phyloP scores from a whole-genome alignment of 148 eudicot genomes.

The Bassia scoparia region DNA sequence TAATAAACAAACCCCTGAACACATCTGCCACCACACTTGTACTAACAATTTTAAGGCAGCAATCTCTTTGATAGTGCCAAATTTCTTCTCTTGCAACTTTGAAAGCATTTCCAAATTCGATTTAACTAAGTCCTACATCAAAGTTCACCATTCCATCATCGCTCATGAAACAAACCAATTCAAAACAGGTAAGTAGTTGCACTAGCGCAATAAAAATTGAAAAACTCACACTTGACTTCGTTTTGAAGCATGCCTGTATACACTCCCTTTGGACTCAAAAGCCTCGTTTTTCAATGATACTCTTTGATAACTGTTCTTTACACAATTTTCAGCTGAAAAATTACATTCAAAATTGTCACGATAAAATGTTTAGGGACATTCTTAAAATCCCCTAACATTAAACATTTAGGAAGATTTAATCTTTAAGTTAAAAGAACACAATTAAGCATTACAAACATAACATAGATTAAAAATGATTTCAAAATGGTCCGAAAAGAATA shows the following conservation, averaged over 20 bases:
- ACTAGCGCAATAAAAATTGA: not conserved
- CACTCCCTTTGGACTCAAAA: conserved; percentile 43
- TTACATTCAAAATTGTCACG: too few species aligned
- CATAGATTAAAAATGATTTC: too few species aligned
- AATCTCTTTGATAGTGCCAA: conserved; percentile 80
- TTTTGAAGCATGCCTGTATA: conserved; percentile 47
- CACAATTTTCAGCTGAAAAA: conserved; percentile 50
- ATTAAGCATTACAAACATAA: too few species aligned
- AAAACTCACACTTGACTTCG: conserved; percentile 51
- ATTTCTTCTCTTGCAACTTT: conserved; percentile 57
- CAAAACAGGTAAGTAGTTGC: not conserved
- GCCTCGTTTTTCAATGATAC: conserved; percentile 49
- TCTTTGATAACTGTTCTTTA: conserved; percentile 52
- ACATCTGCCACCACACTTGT: conserved; percentile 4
- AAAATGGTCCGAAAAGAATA: too few species aligned
- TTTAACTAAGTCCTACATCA: conserved; percentile 59
- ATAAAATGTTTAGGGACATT: too few species aligned
- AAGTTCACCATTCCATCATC: not conserved
- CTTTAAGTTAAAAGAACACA: not conserved
- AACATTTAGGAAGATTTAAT: too few species aligned
- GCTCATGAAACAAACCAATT: not conserved
- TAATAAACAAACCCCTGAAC: not conserved
- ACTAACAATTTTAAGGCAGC: conserved; percentile 79
- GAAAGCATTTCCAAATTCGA: conserved; percentile 49
- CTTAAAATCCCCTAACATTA: not conserved